These are phyloP conservation scores for Diplogelasinospora grovesii DNA, from an alignment of 495 filamentous ascomycete species.

Conservation along the genomic window DNA sequence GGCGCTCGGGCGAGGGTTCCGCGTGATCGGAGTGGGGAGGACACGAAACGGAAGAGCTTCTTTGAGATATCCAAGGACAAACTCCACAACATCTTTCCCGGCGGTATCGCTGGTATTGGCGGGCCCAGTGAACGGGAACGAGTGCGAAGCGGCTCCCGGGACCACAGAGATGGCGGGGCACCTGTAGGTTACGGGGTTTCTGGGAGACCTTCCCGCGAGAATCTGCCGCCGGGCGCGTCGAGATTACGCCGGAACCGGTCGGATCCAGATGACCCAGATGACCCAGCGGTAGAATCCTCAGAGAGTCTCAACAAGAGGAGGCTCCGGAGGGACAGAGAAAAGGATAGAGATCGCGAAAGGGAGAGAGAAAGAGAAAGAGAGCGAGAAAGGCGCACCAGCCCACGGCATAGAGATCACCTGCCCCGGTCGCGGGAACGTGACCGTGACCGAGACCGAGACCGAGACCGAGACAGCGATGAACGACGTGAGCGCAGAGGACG, in stretches of 20 bases:
- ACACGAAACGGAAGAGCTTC: conserved; percentile 11
- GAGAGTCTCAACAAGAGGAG: not conserved
- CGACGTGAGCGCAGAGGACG: conserved; percentile 18
- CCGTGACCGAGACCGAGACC: conserved; percentile 12
- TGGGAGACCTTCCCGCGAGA: too few relatives aligned
- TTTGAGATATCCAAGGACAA: conserved; percentile 18
- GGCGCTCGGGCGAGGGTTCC: too few relatives aligned
- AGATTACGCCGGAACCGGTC: conserved; percentile 18
- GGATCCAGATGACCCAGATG: conserved; percentile 9
- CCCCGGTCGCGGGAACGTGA: conserved; percentile 9
- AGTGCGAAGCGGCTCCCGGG: conserved; percentile 18
- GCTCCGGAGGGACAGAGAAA: conserved; percentile 10
- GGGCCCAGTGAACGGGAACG: conserved; percentile 10
- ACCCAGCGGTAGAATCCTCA: conserved; percentile 1
- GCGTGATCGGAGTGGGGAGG: conserved; percentile 7
- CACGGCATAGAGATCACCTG: too few relatives aligned
- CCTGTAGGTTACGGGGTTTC: conserved; percentile 1
- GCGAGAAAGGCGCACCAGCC: too few relatives aligned
- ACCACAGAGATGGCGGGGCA: conserved; percentile 9
- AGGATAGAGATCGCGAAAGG: conserved; percentile 1
- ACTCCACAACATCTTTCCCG: conserved; percentile 15
- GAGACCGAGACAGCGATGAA: conserved; percentile 16
- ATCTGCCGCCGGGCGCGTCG: conserved; percentile 9
- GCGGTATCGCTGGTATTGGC: too few relatives aligned
- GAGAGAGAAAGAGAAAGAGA: conserved; percentile 11